Base-by-base conservation (phyloP, 495 filamentous ascomycete species). In the Talaromyces borbonicus region DNA sequence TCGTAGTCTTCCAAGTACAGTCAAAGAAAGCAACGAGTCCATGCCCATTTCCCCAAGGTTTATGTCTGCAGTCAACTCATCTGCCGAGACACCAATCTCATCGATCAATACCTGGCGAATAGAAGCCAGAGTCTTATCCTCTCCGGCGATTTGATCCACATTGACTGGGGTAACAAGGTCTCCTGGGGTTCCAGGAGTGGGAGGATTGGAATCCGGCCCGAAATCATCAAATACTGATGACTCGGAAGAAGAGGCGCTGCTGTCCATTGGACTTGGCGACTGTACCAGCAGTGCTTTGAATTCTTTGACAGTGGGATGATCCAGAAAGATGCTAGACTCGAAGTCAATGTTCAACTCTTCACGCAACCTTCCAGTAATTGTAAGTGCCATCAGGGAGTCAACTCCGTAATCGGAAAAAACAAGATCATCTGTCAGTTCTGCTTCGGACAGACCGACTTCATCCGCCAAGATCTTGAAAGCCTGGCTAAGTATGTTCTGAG, bases 61-160 rank as follows among this genome's bases (percentile, higher is more conserved):
- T 4, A 62, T 56, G 9, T 67, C 56, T 19, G 49, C 58, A 8
- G 57, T 51, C 39, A 90, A 69, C 50, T 86, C 83, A 4, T 80
- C 73, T 0, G 79, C 62, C 4, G 80, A 65, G 9, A 85, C 73
- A 16, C 78, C 80, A 60, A 85, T 83, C 54, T 87, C 84, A 22
- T 74, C 66, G 2, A 81, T 75, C 38, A 89, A 74, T 44, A 77
- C 83, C 14, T 67, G 61, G 26, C 74, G 71, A 5, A 84, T 69
- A 29, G 58, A 52, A 48, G 58, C 62, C n/a, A 46, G 20, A 16
- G 30, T 25, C 47, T 41, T 48, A 15, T 41, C 33, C 9, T 41
- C 46, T 29, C 16, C 14, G 15, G 22, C 20, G 15, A 12, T 6
- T 15, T 22, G 19, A 20, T 14, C 20, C 15, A 20, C 8, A 5